phyloP scores from a whole-genome alignment of 192 early-diverging fungal genomes.

The Mortierella claussenii region DNA sequence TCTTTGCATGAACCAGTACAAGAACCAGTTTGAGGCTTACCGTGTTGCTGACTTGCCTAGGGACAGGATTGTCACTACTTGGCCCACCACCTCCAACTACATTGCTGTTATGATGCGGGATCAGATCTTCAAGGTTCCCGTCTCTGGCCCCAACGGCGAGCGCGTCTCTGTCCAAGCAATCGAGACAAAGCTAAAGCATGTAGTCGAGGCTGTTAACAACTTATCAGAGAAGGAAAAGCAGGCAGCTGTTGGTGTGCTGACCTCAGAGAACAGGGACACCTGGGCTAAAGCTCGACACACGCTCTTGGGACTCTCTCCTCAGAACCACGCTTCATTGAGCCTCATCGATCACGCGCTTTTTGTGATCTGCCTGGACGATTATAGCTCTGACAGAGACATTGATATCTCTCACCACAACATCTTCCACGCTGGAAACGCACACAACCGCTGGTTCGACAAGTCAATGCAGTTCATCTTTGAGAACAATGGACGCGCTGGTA shows the following conservation, averaged over 20 bases:
- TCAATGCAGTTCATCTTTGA: constrained; percentile 88
- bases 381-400: constrained; percentile 64
- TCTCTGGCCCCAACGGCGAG: constrained; percentile 72
- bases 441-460: constrained; percentile 99
- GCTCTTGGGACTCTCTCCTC: constrained; percentile 35
- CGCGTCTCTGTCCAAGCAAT: constrained; percentile 65
- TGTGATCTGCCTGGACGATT: constrained; percentile 87
- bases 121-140: constrained; percentile 86
- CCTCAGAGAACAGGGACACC: constrained; percentile 88
- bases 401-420: constrained; percentile 77
- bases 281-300: constrained; percentile 70
- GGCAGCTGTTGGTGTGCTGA: constrained; percentile 81
- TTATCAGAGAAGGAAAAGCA: constrained; percentile 55
- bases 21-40: constrained; percentile 83
- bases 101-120: constrained; percentile 88
- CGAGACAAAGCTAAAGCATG: constrained; percentile 51
- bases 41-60: constrained; percentile 74
- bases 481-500: constrained; percentile 85
- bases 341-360: constrained; percentile 86
- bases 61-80: constrained; percentile 78
- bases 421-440: constrained; percentile 80
- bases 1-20: constrained; percentile 97
- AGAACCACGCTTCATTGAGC: constrained; percentile 62
- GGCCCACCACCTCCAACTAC: constrained; percentile 80
- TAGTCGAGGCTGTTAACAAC: constrained; percentile 61